phyloP scores from a whole-genome alignment of 345 rosid genomes.

The Theobroma cacao region DNA sequence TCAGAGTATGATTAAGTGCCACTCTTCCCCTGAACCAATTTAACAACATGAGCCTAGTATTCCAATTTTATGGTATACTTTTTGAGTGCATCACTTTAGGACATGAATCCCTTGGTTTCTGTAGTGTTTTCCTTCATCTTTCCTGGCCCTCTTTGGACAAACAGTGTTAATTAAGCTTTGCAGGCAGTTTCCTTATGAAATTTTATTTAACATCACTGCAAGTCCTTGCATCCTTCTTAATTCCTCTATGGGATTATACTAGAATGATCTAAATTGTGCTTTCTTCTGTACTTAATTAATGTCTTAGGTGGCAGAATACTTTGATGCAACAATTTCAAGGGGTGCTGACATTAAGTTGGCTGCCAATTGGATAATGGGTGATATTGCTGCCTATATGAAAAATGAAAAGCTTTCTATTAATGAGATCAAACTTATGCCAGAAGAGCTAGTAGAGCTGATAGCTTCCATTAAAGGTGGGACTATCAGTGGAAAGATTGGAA shows the following conservation, averaged over 20 bases:
- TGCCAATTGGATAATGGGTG: constrained; percentile 93
- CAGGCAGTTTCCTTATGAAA: no score
- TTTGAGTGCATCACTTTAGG: no score
- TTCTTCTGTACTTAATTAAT: not conserved
- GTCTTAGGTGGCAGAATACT: constrained; percentile 72
- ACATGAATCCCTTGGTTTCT: no score
- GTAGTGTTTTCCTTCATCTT: no score
- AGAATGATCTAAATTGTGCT: not conserved
- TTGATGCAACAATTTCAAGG: constrained; percentile 69
- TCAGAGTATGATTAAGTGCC: no score
- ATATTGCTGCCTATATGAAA: constrained; percentile 86
- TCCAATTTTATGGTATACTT: no score
- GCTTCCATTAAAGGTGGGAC: constrained; percentile 81
- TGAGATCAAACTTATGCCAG: constrained; percentile 70
- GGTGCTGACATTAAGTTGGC: constrained; percentile 83
- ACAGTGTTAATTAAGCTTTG: no score
- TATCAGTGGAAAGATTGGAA: constrained; percentile 94
- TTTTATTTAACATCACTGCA: no score
- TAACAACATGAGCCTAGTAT: no score
- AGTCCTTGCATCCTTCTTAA: not conserved
- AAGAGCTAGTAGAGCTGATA: constrained; percentile 81
- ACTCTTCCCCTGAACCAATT: no score
- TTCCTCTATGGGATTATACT: not conserved
- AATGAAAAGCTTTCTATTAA: constrained; percentile 71
- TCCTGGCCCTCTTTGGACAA: no score